phyloP scores from a whole-genome alignment of 345 rosid species.

The Adansonia digitata region DNA sequence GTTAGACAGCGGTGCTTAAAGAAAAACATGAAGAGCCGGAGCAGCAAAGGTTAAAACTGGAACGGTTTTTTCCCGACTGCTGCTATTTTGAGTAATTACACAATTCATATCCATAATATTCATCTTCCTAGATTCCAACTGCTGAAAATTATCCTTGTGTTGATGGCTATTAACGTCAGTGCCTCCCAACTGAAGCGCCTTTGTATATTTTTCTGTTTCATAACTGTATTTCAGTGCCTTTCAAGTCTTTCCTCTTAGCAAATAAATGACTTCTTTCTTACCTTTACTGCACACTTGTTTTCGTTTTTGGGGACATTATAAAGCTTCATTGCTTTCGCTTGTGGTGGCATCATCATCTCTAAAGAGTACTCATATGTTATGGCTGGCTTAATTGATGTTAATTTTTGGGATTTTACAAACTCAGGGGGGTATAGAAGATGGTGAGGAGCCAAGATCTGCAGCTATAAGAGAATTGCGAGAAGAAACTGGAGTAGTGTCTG shows the following conservation, averaged over 20 bases:
- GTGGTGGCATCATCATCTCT: not conserved
- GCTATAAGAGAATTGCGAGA: slow-evolving; percentile 79
- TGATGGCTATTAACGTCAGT: not conserved
- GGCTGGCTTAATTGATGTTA: too few species aligned
- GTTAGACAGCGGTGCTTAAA: too few species aligned
- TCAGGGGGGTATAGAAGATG: slow-evolving; percentile 95
- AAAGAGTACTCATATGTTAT: not conserved
- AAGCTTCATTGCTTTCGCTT: too few species aligned
- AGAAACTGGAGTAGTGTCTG: slow-evolving; percentile 92
- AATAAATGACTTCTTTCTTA: not conserved
- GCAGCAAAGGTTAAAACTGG: too few species aligned
- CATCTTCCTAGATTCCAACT: not conserved
- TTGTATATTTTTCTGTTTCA: not conserved
- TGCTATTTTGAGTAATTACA: not conserved
- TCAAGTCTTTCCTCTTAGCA: not conserved
- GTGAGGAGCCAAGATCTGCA: slow-evolving; percentile 85
- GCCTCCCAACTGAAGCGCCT: not conserved
- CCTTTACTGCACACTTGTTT: not conserved
- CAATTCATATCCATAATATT: not conserved
- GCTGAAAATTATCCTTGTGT: not conserved
- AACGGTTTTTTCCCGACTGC: too few species aligned
- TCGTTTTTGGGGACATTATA: too few species aligned
- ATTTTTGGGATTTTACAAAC: slow-evolving; percentile 11
- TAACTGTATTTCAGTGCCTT: too few species aligned
- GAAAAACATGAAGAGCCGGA: too few species aligned